Base-by-base conservation (phyloP, 2,329 filamentous ascomycete species). In the Phaeoacremonium minimum region DNA sequence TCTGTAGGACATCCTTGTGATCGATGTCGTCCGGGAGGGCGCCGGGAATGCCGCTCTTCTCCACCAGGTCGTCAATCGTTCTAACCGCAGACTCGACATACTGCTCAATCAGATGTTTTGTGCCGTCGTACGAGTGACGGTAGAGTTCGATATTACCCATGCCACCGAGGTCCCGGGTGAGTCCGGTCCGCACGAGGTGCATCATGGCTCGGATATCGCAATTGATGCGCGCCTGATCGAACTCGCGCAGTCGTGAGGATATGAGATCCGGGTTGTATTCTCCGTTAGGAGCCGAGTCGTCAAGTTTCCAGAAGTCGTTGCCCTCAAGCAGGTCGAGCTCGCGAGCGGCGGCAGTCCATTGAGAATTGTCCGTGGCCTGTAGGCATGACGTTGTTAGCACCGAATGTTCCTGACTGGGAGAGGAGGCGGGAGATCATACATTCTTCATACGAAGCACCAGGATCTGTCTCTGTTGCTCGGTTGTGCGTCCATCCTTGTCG, bases 71-170 rank as follows among this genome's bases (percentile, higher is more conserved):
- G 6, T 81, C 70, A 41, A 97, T 82, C 0, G 87, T 88, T 39
- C 80, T 73, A 18, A 89, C 64, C 1, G 87, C 83, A 2, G 87
- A 88, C 33, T 85, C 77, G 43, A 95, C 90, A 51, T 96, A 96
- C 20, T 77, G 73, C 61, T 96, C 90, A 43, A 95, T 91, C 45
- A 95, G 63, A 41, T 75, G 71, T 63, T 96, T 96, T 7, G 90
- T 95, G 5, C 90, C 91, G 12, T 87, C 75, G 53, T 93, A 83
- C 0, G 85, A 86, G 55, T 93, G 86, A 37, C 82, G 82, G 63
- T 96, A 96, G 3, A 96, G 71, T 35, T 81, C 75, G 29, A 84
- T 73, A 51, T 89, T 85, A 43, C 86, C 87, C 84, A 96, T 95
- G 35, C 85, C 85, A 7, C 87, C 90, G 8, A 95, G 66, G 49